Evolutionary conservation across 768 basidiomycete species (phyloP).

Genomic region (Rhodotorula babjevae): DNA sequence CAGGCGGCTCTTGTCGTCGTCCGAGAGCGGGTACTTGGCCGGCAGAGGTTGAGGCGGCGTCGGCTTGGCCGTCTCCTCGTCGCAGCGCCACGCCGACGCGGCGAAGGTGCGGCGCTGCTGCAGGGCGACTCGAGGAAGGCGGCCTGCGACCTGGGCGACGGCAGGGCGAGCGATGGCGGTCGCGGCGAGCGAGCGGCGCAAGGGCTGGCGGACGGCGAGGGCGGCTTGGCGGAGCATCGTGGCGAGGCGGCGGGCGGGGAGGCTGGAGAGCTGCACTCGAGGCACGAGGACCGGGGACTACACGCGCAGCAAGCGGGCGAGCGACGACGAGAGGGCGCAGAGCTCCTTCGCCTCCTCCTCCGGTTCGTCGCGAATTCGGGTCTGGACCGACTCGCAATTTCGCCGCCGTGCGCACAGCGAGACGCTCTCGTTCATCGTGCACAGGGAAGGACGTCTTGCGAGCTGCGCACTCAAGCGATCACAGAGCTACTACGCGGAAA

Average conservation of each 20-base stretch:
- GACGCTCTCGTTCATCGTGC: too few relatives aligned
- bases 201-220: background rate
- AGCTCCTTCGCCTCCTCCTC: conserved; percentile 4
- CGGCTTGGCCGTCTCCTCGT: conserved; percentile 24
- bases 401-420: background rate
- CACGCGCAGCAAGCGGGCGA: background rate
- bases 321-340: background rate
- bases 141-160: background rate
- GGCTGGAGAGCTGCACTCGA: background rate
- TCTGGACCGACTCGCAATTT: background rate
- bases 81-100: conserved; percentile 3
- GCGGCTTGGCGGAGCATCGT: conserved; percentile 24
- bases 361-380: background rate
- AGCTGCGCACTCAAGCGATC: too few relatives aligned
- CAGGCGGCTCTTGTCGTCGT: conserved; percentile 60
- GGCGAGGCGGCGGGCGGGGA: background rate
- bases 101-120: conserved; percentile 2
- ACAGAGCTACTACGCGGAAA: too few relatives aligned
- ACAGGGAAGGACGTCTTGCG: too few relatives aligned
- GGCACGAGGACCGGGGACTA: background rate
- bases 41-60: conserved; percentile 27
- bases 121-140: background rate
- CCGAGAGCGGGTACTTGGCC: conserved; percentile 23
- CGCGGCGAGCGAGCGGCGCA: background rate
- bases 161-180: background rate